A percentile compares a stretch with the other conserved stretches of the same genome.
Evolutionary conservation across 2,329 filamentous ascomycete species (phyloP).

Genomic region (Trichoderma guizhouense): DNA sequence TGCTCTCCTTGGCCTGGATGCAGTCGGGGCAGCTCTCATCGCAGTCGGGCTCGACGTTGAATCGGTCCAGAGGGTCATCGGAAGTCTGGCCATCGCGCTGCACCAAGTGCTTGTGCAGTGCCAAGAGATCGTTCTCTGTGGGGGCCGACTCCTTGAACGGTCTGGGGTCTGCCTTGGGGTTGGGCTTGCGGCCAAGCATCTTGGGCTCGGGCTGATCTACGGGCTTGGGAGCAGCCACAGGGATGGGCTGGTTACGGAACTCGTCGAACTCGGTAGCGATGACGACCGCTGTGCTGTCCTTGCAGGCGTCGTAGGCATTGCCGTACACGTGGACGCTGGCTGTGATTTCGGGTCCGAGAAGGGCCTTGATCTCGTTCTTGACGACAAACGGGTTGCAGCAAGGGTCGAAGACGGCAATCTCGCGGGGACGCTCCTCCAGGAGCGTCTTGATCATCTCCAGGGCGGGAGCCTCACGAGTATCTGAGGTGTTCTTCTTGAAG

Average conservation of each 20-base stretch:
- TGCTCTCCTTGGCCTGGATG: slow-evolving; percentile 38
- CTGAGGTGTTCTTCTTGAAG: slow-evolving; percentile 76
- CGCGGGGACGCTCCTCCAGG: slow-evolving; percentile 59
- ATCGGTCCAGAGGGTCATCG: slow-evolving; percentile 45
- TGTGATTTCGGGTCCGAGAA: slow-evolving; percentile 39
- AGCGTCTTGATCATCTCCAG: slow-evolving; percentile 65
- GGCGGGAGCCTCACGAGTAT: slow-evolving; percentile 69
- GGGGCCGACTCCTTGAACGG: slow-evolving; percentile 39
- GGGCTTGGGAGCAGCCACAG: slow-evolving; percentile 29
- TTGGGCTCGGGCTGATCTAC: slow-evolving; percentile 29
- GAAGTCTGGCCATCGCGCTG: slow-evolving; percentile 29
- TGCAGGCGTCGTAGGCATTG: slow-evolving; percentile 49
- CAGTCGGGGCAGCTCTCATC: slow-evolving; percentile 49
- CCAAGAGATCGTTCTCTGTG: slow-evolving; percentile 45
- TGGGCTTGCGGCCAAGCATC: slow-evolving; percentile 36
- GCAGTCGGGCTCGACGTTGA: slow-evolving; percentile 45
- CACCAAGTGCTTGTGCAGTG: slow-evolving; percentile 47
- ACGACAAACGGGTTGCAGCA: slow-evolving; percentile 52
- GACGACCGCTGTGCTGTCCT: slow-evolving; percentile 47
- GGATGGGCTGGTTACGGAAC: slow-evolving; percentile 44
- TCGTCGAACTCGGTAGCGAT: slow-evolving; percentile 57
- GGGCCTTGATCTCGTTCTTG: slow-evolving; percentile 47
- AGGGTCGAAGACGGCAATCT: slow-evolving; percentile 68
- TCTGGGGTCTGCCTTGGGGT: slow-evolving; percentile 44
- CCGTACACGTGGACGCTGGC: slow-evolving; percentile 47